Evolutionary conservation across 192 early-diverging fungal genomes (phyloP).

Genomic region (Helicostylum pulchrum): DNA sequence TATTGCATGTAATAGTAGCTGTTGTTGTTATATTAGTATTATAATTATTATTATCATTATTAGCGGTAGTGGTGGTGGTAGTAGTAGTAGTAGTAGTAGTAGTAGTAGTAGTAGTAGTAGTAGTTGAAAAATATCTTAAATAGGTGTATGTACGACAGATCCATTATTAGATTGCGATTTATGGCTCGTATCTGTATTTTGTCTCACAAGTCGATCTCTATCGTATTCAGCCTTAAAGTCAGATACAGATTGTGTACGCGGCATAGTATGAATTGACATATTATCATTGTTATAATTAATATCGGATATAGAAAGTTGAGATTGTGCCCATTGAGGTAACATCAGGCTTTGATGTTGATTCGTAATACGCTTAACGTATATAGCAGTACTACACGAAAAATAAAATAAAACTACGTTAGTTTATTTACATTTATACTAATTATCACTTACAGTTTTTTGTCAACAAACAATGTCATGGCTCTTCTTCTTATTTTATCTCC

Average conservation of each 20-base stretch:
- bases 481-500: constrained; percentile 21
- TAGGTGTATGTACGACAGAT: background rate
- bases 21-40: no score
- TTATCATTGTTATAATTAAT: constrained; percentile 29
- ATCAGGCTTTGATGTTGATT: constrained; percentile 30
- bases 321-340: constrained; percentile 26
- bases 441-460: constrained; percentile 6
- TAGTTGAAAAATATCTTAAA: no score
- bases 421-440: background rate
- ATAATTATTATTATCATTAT: no score
- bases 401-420: background rate
- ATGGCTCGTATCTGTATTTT: constrained; percentile 2
- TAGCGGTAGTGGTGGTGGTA: no score
- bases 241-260: constrained; percentile 1
- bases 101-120: no score
- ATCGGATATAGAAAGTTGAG: constrained; percentile 19
- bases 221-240: constrained; percentile 2
- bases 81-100: no score
- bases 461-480: constrained; percentile 8
- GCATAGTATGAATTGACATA: constrained; percentile 12
- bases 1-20: no score
- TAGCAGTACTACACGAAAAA: constrained; percentile 9
- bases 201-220: background rate
- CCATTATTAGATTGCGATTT: constrained; percentile 7
- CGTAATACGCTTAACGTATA: constrained; percentile 34